A percentile compares a stretch with the other conserved stretches of the same genome.
These are phyloP conservation scores for Berberis thunbergii DNA, from an alignment of 164 flowering plant species.

Conservation along the genomic window DNA sequence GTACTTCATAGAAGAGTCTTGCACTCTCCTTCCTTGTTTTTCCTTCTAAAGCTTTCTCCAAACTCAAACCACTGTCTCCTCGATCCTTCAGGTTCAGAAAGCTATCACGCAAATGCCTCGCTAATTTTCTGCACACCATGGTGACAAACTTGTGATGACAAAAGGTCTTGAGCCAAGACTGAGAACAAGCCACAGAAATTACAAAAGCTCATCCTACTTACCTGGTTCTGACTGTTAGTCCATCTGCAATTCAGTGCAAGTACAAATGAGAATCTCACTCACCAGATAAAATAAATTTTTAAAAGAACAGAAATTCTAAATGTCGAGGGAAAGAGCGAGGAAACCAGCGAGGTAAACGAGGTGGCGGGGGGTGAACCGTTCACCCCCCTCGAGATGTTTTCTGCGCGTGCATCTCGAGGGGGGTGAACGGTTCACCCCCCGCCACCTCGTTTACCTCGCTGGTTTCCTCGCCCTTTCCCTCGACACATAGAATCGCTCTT, in stretches of 20 bases:
- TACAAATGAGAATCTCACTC: constrained; percentile 11
- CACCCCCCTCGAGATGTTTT: too few relatives aligned
- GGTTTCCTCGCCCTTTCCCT: too few relatives aligned
- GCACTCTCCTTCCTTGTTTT: constrained; percentile 48
- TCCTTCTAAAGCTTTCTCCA: constrained; percentile 31
- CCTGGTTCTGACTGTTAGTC: constrained; percentile 55
- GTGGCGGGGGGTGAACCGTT: too few relatives aligned
- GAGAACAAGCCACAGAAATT: background rate
- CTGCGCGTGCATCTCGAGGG: too few relatives aligned
- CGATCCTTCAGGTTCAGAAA: constrained; percentile 20
- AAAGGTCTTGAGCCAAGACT: background rate
- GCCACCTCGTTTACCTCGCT: too few relatives aligned
- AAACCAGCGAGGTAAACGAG: too few relatives aligned
- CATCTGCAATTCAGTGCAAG: constrained; percentile 34
- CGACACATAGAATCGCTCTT: too few relatives aligned
- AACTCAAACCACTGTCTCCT: constrained; percentile 21
- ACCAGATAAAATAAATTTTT: background rate
- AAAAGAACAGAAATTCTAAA: too few relatives aligned
- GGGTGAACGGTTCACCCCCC: too few relatives aligned
- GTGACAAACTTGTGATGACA: constrained; percentile 4
- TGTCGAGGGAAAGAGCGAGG: too few relatives aligned
- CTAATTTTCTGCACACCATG: constrained; percentile 41
- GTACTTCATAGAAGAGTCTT: constrained; percentile 64
- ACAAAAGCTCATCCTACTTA: constrained; percentile 7
- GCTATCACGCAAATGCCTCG: constrained; percentile 27